phyloP scores from a whole-genome alignment of 1,139 yeast genomes.

The Protomyces inouyei region DNA sequence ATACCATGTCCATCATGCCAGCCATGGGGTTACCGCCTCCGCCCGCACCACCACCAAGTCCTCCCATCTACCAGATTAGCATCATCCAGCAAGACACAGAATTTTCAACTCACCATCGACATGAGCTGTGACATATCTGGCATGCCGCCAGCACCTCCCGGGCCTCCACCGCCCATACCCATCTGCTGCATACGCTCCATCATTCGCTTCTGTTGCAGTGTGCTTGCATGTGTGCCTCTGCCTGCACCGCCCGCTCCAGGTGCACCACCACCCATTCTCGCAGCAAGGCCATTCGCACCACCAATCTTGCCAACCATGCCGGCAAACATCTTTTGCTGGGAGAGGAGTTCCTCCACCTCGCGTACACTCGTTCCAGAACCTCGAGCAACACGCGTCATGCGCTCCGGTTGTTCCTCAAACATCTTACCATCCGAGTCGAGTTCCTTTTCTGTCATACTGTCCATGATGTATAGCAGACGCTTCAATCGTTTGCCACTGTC shows the following conservation, averaged over 20 bases:
- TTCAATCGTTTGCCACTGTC: conserved; percentile 80
- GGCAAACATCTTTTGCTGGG: conserved; percentile 94
- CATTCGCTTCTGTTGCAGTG: conserved; percentile 22
- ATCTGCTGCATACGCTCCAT: conserved; percentile 24
- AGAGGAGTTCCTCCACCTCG: conserved; percentile 87
- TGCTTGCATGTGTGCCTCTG: conserved; percentile 32
- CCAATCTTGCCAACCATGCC: conserved; percentile 75
- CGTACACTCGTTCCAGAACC: conserved; percentile 95
- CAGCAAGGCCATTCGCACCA: conserved; percentile 48
- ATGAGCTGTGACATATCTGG: conserved; percentile 26
- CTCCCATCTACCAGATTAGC: not conserved
- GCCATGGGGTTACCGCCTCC: not conserved
- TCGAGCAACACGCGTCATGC: conserved; percentile 84
- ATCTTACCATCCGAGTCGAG: conserved; percentile 84
- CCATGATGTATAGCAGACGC: conserved; percentile 87
- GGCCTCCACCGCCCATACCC: conserved; percentile 20
- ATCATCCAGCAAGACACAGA: not conserved
- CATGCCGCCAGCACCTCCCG: conserved; percentile 24
- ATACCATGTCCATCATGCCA: not conserved
- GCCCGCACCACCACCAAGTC: not conserved
- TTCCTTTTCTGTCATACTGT: conserved; percentile 86
- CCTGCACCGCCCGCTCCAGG: conserved; percentile 39
- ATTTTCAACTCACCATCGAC: conserved; percentile 7
- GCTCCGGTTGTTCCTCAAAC: conserved; percentile 73
- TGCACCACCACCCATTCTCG: conserved; percentile 41